These are phyloP conservation scores for Craterostigma plantagineum DNA, from an alignment of 257 asterid species.

Conservation along the genomic window DNA sequence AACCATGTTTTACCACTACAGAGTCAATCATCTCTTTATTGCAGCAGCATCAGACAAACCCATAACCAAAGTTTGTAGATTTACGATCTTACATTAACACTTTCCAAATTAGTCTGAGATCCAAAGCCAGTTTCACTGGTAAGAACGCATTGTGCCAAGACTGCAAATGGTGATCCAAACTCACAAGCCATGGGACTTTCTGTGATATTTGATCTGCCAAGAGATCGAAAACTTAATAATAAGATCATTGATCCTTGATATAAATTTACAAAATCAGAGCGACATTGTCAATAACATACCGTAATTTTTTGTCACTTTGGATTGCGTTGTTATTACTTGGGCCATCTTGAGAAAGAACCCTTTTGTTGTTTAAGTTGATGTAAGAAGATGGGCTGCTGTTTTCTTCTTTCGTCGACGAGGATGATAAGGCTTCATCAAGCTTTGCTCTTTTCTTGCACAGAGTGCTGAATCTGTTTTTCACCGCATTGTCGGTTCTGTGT, in stretches of 20 bases:
- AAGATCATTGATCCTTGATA: too few relatives aligned
- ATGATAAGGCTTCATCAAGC: conserved; percentile 23
- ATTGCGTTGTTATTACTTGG: too few relatives aligned
- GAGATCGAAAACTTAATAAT: too few relatives aligned
- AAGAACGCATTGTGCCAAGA: too few relatives aligned
- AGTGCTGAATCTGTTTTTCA: conserved; percentile 92
- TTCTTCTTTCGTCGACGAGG: conserved; percentile 43
- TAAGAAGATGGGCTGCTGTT: conserved; percentile 30
- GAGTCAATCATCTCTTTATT: conserved; percentile 8
- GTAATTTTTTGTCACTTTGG: conserved; percentile 44
- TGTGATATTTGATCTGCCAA: too few relatives aligned
- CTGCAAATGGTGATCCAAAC: too few relatives aligned
- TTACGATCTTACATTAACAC: too few relatives aligned
- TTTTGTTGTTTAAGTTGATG: conserved; percentile 70
- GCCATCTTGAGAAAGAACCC: conserved; percentile 27
- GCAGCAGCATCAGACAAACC: conserved; percentile 11
- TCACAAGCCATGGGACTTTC: too few relatives aligned
- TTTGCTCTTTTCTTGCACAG: conserved; percentile 93
- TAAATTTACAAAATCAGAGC: neutral
- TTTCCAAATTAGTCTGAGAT: too few relatives aligned
- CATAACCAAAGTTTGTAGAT: too few relatives aligned
- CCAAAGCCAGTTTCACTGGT: too few relatives aligned
- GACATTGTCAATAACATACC: conserved; percentile 19
- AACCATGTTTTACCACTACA: too few relatives aligned
- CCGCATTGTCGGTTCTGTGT: conserved; percentile 94